Conservation (phyloP, 345 rosid species). For the Citrus trifoliata region DNA sequence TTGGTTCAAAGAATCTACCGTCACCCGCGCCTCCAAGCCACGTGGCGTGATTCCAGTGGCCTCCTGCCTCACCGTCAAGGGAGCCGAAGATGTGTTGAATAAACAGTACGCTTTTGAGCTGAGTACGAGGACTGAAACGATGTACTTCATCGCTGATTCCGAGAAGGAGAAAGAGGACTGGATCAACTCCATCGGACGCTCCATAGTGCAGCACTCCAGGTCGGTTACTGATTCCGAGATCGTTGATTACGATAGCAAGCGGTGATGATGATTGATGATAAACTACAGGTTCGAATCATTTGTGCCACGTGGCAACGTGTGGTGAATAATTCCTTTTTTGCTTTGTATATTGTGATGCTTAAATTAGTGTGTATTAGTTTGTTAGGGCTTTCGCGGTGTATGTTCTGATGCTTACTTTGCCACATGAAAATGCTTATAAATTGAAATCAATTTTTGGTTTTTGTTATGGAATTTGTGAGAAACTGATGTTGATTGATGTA, state of each 20-base stretch:
- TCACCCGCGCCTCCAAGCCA: slow-evolving; percentile 53
- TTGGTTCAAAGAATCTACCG: slow-evolving; percentile 69
- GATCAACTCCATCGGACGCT: slow-evolving; percentile 79
- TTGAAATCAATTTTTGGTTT: not conserved
- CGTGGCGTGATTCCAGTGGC: slow-evolving; percentile 68
- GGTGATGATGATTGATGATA: slow-evolving; percentile 7
- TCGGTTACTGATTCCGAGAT: slow-evolving; percentile 72
- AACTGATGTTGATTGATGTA: not conserved
- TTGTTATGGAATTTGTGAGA: not conserved
- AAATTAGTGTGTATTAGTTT: not conserved
- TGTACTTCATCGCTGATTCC: slow-evolving; percentile 68
- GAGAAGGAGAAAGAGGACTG: slow-evolving; percentile 81
- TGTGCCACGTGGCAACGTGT: not conserved
- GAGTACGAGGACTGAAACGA: slow-evolving; percentile 49
- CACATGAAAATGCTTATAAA: not conserved
- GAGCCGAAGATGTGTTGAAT: slow-evolving; percentile 65
- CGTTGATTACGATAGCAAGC: slow-evolving; percentile 54
- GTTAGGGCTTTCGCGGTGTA: not conserved
- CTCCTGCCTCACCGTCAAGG: slow-evolving; percentile 64
- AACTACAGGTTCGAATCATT: not conserved
- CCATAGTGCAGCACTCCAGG: slow-evolving; percentile 69
- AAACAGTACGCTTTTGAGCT: slow-evolving; percentile 63
- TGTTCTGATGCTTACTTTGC: not conserved
- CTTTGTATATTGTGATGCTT: not conserved
- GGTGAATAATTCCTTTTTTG: not conserved